Evolutionary conservation across 257 asterid genomes (phyloP), one percentile per base, ranked within the genome.

Genomic region (Plantago ovata): DNA sequence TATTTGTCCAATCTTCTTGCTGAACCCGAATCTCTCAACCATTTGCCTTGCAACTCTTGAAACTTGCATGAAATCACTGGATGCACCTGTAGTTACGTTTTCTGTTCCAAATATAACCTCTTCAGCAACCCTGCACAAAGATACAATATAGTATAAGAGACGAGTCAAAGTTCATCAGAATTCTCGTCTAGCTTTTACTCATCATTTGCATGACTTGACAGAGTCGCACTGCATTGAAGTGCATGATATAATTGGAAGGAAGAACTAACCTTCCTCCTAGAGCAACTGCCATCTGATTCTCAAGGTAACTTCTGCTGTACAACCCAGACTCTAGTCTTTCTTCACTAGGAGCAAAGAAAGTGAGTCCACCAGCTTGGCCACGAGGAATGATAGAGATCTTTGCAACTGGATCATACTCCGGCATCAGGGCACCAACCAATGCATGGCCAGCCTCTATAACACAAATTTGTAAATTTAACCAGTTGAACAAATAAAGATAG

Each of bases 351-450:
- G 99, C 99, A 47, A 93, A 93, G 63, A 93, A 93, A 49, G 97
- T 93, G 33, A 93, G 96, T 7, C 99, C 99, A 21, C 99, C 99
- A 7, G 99, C 99, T 72, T 93, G 99, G 63, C 99, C 99, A 52
- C 99, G 99, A 21, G 99, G 99, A 71, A 93, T 89, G 63, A 93
- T 93, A 13, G 99, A 93, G 77, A 93, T 93, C 57, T 93, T 93
- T 58, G 99, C 99, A 53, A 93, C 99, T 1, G 99, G 97, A 66
- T 93, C 99, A 47, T 93, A 93, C 56, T 93, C 99, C 0, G 99
- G 99, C 99, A 93, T 86, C 69, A 93, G 68, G 12, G 99, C 99
- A 64, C 99, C 99, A 60, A 93, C 97, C 61, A 93, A 81, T 53
- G 99, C 99, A 77, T 93, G 99, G n/a, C 97, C 99, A 39, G 97